Percentiles rank a stretch among this genome's conserved stretches.
Conservation (phyloP, 139 green algal genomes). For the Micractinium sp. region DNA sequence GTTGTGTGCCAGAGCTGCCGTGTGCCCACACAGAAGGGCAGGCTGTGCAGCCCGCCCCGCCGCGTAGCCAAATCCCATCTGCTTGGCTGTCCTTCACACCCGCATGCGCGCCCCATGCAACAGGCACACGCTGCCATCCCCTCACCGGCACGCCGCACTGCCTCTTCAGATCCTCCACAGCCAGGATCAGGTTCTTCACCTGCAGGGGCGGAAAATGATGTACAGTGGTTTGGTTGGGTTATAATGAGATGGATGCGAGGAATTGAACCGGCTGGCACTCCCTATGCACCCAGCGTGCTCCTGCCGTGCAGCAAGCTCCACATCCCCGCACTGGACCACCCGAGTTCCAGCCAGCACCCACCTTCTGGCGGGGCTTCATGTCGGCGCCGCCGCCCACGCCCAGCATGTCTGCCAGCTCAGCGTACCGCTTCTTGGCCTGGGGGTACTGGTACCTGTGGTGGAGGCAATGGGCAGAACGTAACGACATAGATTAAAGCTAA, state of each 20-base stretch:
- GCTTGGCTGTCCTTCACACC: no score
- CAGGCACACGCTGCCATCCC: no score
- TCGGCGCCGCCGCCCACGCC: conserved; percentile 55
- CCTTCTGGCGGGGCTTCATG: conserved; percentile 53
- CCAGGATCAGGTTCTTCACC: conserved; percentile 61
- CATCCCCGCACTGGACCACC: no score
- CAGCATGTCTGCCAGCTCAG: conserved; percentile 63
- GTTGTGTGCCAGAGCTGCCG: no score
- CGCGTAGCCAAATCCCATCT: neutral
- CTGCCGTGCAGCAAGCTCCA: no score
- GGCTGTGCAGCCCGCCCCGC: neutral
- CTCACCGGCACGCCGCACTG: conserved; percentile 52
- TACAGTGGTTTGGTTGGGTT: no score
- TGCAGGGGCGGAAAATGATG: neutral
- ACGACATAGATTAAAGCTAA: no score
- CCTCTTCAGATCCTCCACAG: conserved; percentile 73
- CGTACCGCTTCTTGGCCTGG: conserved; percentile 60
- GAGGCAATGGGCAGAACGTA: neutral
- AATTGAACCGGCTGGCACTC: no score
- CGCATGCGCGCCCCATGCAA: no score
- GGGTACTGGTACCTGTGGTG: neutral
- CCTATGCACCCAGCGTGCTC: no score
- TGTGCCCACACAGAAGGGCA: neutral
- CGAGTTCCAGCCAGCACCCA: conserved; percentile 23
- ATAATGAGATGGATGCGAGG: no score